Evolutionary conservation across 2,329 filamentous ascomycete species (phyloP), one percentile per base, ranked within the genome.

Genomic region (Pseudogymnoascus sp.): DNA sequence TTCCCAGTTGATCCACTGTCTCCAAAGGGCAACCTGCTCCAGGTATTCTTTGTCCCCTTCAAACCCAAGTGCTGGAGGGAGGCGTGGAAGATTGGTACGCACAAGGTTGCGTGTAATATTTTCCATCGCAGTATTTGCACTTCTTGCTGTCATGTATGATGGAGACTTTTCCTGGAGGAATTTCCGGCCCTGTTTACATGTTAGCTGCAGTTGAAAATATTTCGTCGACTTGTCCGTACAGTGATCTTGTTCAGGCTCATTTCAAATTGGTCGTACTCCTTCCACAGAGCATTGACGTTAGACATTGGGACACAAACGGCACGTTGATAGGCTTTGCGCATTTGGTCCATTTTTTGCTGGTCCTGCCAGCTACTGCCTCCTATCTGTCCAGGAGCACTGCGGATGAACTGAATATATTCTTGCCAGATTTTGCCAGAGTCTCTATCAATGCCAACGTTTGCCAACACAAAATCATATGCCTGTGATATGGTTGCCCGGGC

Each of bases 251-350:
- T 97, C 63, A 97, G 76, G 5, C 88, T 85, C 84, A 94, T 92
- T 76, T 99, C 94, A 71, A 99, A 99, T 68, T 90, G 87, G 73
- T 97, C 92, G 71, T 99, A 99, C 71, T 99, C 93, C 73, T 95
- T 96, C 95, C 94, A 99, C 12, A 99, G 78, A 60, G 83, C 84
- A 70, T 93, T 90, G 58, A 96, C 85, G 33, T 88, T 89, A 61
- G 88, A 85, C 66, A 91, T 96, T 4, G 95, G 95, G 39, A 97
- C 85, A 67, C 85, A 87, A 63, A 97, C 90, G 12, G 93, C 93
- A 61, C 88, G 88, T 70, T 97, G 92, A 73, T 97, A 99, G 0
- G 91, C 90, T 73, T 95, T 96, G 64, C 94, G 88, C 60, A 99
- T 77, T 68, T 90, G 81, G 70, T 99, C 94, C 89, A 96, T 96